phyloP scores from a whole-genome alignment of 352 stramenopile genomes.

The Vaucheria bursata region DNA sequence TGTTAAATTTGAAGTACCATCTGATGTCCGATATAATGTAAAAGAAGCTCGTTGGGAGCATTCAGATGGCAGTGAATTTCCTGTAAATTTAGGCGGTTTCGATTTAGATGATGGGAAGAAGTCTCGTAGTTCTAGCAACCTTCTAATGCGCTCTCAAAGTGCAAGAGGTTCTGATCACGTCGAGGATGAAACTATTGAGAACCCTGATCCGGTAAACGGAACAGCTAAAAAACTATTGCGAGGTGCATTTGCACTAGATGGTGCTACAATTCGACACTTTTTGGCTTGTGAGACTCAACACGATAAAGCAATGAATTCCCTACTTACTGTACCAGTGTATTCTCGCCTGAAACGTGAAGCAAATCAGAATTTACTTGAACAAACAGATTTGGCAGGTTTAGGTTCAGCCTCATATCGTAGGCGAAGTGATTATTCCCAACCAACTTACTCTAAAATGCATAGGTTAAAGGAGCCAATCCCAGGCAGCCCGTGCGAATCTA shows the following conservation, averaged over 20 bases:
- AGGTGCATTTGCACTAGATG: not conserved
- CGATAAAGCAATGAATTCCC: not conserved
- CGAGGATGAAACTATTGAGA: not conserved
- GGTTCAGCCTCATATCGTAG: too few relatives aligned
- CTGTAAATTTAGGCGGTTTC: not conserved
- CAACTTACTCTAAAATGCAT: too few relatives aligned
- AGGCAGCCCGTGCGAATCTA: too few relatives aligned
- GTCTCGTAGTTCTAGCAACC: not conserved
- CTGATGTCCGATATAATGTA: not conserved
- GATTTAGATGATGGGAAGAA: not conserved
- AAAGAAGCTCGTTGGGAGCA: not conserved
- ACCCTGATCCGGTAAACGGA: not conserved
- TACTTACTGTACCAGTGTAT: not conserved
- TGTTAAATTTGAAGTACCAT: not conserved
- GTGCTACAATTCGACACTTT: not conserved
- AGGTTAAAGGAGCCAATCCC: too few relatives aligned
- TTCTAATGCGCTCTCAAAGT: not conserved
- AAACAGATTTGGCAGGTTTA: too few relatives aligned
- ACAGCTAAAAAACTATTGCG: not conserved
- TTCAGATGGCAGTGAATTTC: not conserved
- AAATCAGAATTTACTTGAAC: not conserved
- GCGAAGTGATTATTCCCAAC: too few relatives aligned
- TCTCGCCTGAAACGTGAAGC: not conserved
- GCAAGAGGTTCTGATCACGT: not conserved
- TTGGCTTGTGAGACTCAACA: not conserved